Evolutionary conservation across 805 yeast genomes (phyloP), one percentile per base, ranked within the genome.

Genomic region (Dipodascopsis uninucleata): DNA sequence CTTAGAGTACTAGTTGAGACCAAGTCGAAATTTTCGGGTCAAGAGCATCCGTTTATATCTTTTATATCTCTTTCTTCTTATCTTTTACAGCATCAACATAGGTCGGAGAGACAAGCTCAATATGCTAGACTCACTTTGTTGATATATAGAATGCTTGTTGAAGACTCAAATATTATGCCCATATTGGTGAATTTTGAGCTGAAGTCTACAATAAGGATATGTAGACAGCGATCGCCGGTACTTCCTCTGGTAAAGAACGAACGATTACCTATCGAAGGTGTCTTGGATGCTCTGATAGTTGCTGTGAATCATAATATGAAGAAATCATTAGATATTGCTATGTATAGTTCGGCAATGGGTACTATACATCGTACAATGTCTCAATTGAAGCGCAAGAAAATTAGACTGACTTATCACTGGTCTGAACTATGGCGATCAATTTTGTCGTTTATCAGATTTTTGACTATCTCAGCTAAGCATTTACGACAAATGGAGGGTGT

Each of bases 371-470:
- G 55, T 10, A 34, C 44, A 5, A 39, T 50, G 3, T 50, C 53
- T 9, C 55, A 50, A 26, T 39, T 50, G 20, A 50, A 47, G 39
- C 36, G 49, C 9, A 28, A 29, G 12, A 45, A 52, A 10, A 28
- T 47, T 4, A 35, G 55, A 2, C 29, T 50, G 18, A 35, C 41
- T 36, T 69, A 68, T 45, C 61, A 63, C 47, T 69, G 73, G 73
- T 43, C 57, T 7, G 69, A 65, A 37, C 53, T 69, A 28, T 68
- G 71, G 69, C 56, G 52, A 36, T 58, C 69, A 2, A 34, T 66
- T 12, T 41, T 62, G 17, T 54, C 62, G 9, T 35, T 67, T 5
- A 37, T 63, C 7, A 56, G 58, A 36, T 61, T 60, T 36, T 32
- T 61, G 21, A 41, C 50, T 25, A 26, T 7, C 39, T 36, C 34